Evolutionary conservation across 176 grass and related monocot genomes (phyloP).

Genomic region (Saccharum officinarum): DNA sequence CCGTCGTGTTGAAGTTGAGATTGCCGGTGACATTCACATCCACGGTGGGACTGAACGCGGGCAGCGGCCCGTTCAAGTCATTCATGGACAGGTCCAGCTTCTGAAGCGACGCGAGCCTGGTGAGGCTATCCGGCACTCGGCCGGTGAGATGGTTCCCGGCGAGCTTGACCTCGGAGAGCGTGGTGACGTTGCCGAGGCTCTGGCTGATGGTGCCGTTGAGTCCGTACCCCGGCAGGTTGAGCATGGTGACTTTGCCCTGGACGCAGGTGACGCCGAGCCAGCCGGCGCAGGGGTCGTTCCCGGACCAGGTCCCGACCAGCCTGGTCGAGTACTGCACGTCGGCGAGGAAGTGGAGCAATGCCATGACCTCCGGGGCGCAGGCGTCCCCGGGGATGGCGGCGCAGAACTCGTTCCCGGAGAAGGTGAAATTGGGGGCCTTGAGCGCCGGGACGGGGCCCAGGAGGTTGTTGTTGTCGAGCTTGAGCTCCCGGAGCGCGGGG

Average conservation of each 20-base stretch:
- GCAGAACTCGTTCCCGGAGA: conserved; percentile 62
- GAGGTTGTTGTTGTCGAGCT: conserved; percentile 75
- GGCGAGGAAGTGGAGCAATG: conserved; percentile 63
- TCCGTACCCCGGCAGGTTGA: conserved; percentile 48
- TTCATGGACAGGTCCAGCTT: conserved; percentile 74
- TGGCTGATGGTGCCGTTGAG: conserved; percentile 78
- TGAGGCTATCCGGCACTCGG: conserved; percentile 54
- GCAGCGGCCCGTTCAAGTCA: conserved; percentile 60
- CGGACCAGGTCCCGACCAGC: conserved; percentile 44
- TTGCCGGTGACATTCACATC: conserved; percentile 50
- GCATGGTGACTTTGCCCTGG: conserved; percentile 29
- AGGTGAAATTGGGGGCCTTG: conserved; percentile 49
- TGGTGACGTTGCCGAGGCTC: conserved; percentile 53
- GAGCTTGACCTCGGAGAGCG: conserved; percentile 54
- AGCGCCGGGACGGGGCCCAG: conserved; percentile 65
- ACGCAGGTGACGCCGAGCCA: conserved; percentile 74
- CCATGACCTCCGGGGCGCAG: conserved; percentile 53
- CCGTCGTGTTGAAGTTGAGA: conserved; percentile 35
- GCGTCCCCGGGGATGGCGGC: conserved; percentile 27
- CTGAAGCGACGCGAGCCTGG: conserved; percentile 45
- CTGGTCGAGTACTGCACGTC: conserved; percentile 36
- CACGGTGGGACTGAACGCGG: conserved; percentile 42
- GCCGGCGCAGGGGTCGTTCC: conserved; percentile 52
- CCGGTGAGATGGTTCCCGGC: conserved; percentile 62
- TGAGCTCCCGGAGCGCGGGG: conserved; percentile 41